phyloP scores from a whole-genome alignment of 371 early-diverging fungal species.

The Fennellomyces sp. region DNA sequence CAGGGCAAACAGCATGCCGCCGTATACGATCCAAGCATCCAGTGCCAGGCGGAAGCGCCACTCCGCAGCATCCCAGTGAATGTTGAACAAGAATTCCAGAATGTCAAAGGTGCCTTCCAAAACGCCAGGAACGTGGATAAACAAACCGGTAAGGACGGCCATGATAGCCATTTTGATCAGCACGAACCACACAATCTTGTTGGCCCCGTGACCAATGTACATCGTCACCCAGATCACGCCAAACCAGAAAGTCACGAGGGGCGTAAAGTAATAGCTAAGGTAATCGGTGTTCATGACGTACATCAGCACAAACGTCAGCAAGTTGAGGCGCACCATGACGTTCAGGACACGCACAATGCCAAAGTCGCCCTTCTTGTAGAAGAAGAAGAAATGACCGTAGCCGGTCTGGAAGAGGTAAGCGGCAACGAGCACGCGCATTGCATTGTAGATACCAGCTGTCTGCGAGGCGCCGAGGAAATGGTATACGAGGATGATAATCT shows the following conservation, averaged over 20 bases:
- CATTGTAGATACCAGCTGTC: constrained; percentile 68
- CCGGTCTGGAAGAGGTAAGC: constrained; percentile 83
- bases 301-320: constrained; percentile 65
- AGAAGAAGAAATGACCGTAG: constrained; percentile 76
- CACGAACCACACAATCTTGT: constrained; percentile 47
- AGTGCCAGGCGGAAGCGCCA: constrained; percentile 70
- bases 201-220: constrained; percentile 48
- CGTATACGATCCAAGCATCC: constrained; percentile 65
- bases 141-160: constrained; percentile 30
- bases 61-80: constrained; percentile 61
- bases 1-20: constrained; percentile 60
- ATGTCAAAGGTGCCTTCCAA: constrained; percentile 41
- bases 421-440: constrained; percentile 72
- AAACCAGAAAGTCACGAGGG: constrained; percentile 75
- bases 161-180: constrained; percentile 53
- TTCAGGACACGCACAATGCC: constrained; percentile 59
- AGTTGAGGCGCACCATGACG: constrained; percentile 70
- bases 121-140: constrained; percentile 48
- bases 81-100: constrained; percentile 41
- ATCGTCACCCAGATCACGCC: constrained; percentile 68
- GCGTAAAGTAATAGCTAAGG: constrained; percentile 77
- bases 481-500: constrained; percentile 74
- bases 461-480: constrained; percentile 72
- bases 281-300: constrained; percentile 72
- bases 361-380: constrained; percentile 71